phyloP scores from a whole-genome alignment of 2,329 filamentous ascomycete genomes.

The Botrytis elliptica region DNA sequence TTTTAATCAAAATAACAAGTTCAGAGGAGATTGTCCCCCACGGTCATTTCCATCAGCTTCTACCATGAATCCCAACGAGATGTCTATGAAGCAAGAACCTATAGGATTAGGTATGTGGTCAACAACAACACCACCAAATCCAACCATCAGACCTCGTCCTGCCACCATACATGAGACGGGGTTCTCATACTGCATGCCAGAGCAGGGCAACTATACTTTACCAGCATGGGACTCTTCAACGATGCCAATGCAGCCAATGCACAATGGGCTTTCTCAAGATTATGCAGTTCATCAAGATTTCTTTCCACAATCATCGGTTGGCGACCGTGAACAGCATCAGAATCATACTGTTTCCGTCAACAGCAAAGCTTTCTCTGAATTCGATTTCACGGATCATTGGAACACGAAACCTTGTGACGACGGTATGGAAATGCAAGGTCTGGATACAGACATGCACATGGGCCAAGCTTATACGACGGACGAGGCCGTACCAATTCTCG shows the following conservation, averaged over 20 bases:
- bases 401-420: conserved; percentile 58
- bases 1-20: conserved; percentile 50
- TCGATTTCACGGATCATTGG: conserved; percentile 46
- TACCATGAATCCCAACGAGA: conserved; percentile 53
- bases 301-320: conserved; percentile 51
- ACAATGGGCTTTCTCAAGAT: conserved; percentile 52
- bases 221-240: conserved; percentile 58
- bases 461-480: conserved; percentile 63
- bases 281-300: conserved; percentile 59
- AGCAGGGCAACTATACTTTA: conserved; percentile 50
- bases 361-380: conserved; percentile 21
- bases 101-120: conserved; percentile 54
- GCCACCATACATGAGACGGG: conserved; percentile 59
- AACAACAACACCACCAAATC: conserved; percentile 50
- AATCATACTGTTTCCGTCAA: conserved; percentile 22
- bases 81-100: conserved; percentile 49
- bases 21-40: conserved; percentile 47
- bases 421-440: conserved; percentile 52
- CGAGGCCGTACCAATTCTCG: conserved; percentile 61
- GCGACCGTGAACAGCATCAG: conserved; percentile 46
- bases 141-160: conserved; percentile 49
- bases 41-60: conserved; percentile 44
- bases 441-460: conserved; percentile 59
- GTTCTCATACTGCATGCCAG: conserved; percentile 58
- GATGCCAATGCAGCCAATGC: conserved; percentile 45